Evolutionary conservation across 768 basidiomycete species (phyloP), one percentile per base, ranked within the genome.

Genomic region (Boletus fagicola): DNA sequence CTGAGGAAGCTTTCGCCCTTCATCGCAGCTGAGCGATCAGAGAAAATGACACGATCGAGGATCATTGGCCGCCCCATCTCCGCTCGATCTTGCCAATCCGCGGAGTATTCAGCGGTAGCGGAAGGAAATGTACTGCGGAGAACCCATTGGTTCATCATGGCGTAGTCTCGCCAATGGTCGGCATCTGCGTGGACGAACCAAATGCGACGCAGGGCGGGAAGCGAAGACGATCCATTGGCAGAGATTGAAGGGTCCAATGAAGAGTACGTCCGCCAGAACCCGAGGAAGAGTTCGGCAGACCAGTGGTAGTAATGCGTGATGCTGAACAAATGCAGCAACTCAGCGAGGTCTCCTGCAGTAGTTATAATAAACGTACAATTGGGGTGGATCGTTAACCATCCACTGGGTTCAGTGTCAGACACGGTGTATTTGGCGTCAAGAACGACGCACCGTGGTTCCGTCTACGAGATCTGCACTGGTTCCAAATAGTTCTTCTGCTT

Each of bases 281-380:
- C 94, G 61, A 92, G 92, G 76, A 90, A 88, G 20, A 94, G 82
- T 68, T 98, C 94, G 5, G 94, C 94, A 33, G 88, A 84, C 84
- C 90, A 94, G 66, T 98, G 94, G 69, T 94, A 96, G 69, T 95
- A 96, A 72, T 96, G 94, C 1, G 88, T 90, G 54, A 96, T 81
- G 74, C 90, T 92, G 47, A 28, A 10, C 36, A 51, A 49, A 53
- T 5, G 15, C 1, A 30, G 0, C 10, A 3, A 48, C 4, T 62
- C n/a, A 59, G 39, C 11, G 15, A 44, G 13, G 43, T 12, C 2
- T 9, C 6, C 16, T 13, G 11, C 28, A 8, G 31, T 30, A 18
- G 36, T 38, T n/a, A 13, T 22, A 24, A 24, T n/a, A 2, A 13
- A 76, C 85, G 57, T 68, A 90, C 88, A 85, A 97, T 78, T 97